Evolutionary conservation across 345 rosid species (phyloP).

Genomic region (Hibiscus trionum): DNA sequence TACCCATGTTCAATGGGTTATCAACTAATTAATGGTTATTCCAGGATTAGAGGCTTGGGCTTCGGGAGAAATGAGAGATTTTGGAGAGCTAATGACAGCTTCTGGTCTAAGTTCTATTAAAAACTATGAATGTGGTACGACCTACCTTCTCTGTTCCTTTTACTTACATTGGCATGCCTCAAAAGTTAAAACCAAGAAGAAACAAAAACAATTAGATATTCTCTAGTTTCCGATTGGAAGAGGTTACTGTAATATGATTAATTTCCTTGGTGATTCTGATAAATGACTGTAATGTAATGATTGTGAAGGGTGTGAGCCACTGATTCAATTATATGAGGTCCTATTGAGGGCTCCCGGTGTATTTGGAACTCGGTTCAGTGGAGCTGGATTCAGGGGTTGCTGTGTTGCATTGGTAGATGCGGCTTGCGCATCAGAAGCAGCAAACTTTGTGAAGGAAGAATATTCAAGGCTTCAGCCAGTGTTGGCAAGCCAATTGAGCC

Average conservation of each 20-base stretch:
- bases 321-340: conserved; percentile 67
- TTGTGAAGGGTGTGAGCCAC: conserved; percentile 61
- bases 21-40: conserved; percentile 11
- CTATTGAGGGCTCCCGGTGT: conserved; percentile 73
- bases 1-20: background rate
- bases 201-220: background rate
- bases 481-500: conserved; percentile 39
- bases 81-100: conserved; percentile 75
- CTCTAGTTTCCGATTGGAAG: no score
- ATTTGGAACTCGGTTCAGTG: conserved; percentile 81
- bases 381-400: conserved; percentile 92
- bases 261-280: background rate
- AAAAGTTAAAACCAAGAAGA: background rate
- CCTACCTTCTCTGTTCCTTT: conserved; percentile 1
- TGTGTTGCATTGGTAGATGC: conserved; percentile 72
- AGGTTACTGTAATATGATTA: background rate
- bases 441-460: conserved; percentile 48
- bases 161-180: background rate
- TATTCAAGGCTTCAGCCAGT: conserved; percentile 59
- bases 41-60: conserved; percentile 88
- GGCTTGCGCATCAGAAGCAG: conserved; percentile 54
- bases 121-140: conserved; percentile 85
- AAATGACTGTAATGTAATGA: background rate
- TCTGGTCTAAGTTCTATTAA: conserved; percentile 86
- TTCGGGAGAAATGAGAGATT: conserved; percentile 53